Evolutionary conservation across 148 eudicot genomes (phyloP).

Genomic region (Chenopodium suecicum): DNA sequence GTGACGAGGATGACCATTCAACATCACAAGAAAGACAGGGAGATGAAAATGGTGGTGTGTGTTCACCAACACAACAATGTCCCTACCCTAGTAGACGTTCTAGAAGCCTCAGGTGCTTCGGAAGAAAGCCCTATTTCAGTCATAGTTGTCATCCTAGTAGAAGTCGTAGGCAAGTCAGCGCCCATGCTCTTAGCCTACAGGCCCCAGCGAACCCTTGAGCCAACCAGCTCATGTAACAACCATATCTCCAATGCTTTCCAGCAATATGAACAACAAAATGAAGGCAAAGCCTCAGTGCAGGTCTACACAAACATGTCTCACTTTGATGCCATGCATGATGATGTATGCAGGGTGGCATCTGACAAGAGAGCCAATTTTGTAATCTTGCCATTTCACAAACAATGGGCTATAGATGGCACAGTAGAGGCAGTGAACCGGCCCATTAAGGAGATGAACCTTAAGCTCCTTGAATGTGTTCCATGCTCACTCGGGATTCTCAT

Average conservation of each 20-base stretch:
- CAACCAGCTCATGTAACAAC: constrained; percentile 29
- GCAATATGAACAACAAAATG: constrained; percentile 37
- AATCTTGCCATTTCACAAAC: constrained; percentile 66
- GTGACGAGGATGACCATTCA: constrained; percentile 53
- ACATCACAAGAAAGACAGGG: constrained; percentile 49
- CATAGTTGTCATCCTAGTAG: constrained; percentile 47
- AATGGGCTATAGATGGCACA: constrained; percentile 53
- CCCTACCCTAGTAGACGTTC: constrained; percentile 50
- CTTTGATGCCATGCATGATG: constrained; percentile 49
- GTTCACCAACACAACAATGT: constrained; percentile 52
- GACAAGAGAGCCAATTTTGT: constrained; percentile 48
- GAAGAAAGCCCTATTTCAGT: constrained; percentile 40
- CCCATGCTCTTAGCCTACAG: constrained; percentile 60
- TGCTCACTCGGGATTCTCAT: constrained; percentile 64
- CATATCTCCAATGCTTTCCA: constrained; percentile 56
- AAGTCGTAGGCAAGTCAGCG: constrained; percentile 51
- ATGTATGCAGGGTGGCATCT: constrained; percentile 51
- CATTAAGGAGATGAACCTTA: constrained; percentile 40
- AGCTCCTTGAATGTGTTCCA: constrained; percentile 45
- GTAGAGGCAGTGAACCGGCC: constrained; percentile 33
- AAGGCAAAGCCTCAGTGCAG: constrained; percentile 37
- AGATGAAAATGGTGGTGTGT: constrained; percentile 56
- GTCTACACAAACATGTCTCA: constrained; percentile 54
- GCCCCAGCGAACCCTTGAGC: constrained; percentile 24
- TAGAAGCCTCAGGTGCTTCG: constrained; percentile 58